Conservation (phyloP, 225 moss, liverwort and hornwort species). For the Sphagnum tenellum region DNA sequence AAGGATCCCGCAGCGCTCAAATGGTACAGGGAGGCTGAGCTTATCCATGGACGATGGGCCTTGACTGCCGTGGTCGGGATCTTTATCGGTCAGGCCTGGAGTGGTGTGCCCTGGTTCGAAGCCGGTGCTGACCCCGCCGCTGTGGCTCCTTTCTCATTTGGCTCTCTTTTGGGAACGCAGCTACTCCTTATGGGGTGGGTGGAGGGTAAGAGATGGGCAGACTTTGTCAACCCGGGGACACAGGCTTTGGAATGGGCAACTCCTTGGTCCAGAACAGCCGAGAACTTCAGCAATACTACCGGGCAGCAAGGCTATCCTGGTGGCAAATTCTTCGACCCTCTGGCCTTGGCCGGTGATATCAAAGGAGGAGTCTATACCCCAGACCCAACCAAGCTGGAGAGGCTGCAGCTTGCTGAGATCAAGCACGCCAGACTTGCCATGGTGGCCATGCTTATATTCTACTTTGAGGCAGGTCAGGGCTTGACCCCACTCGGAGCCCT, state of each 20-base stretch:
- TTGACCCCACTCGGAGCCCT: conserved; percentile 69
- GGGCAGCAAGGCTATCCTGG: conserved; percentile 93
- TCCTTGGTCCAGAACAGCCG: conserved; percentile 89
- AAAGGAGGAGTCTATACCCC: conserved; percentile 51
- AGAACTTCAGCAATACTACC: conserved; percentile 82
- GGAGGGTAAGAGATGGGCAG: conserved; percentile 95
- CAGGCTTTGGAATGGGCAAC: conserved; percentile 93
- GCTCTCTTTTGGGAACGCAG: conserved; percentile 77
- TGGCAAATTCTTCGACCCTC: conserved; percentile 93
- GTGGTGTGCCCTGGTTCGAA: conserved; percentile 92
- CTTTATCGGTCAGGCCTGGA: conserved; percentile 82
- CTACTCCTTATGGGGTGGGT: conserved; percentile 98
- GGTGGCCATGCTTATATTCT: conserved; percentile 92
- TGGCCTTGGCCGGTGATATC: conserved; percentile 60
- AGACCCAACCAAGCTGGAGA: conserved; percentile 58
- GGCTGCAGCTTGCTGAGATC: conserved; percentile 96
- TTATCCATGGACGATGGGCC: conserved; percentile 96
- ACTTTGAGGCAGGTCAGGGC: conserved; percentile 91
- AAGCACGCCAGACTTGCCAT: conserved; percentile 97
- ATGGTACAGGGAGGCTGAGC: conserved; percentile 96
- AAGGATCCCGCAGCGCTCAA: conserved; percentile 79
- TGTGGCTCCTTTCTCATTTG: conserved; percentile 62
- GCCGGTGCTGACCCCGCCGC: conserved; percentile 79
- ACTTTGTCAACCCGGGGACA: conserved; percentile 75
- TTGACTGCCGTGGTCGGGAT: conserved; percentile 87